These are phyloP conservation scores for Wickerhamiella bombiphila DNA, from an alignment of 805 yeast genomes.

Conservation along the genomic window DNA sequence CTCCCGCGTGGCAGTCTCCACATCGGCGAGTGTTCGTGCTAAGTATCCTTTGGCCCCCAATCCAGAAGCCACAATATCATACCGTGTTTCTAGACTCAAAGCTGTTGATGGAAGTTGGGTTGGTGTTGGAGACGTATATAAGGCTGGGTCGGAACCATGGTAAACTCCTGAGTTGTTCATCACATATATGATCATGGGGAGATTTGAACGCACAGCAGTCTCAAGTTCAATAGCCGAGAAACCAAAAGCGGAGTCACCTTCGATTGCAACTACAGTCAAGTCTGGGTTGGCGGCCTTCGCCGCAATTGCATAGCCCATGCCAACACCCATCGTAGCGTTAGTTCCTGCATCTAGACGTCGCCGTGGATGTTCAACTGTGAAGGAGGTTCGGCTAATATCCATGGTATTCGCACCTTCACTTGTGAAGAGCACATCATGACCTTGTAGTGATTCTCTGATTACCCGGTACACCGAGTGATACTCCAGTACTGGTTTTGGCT, in stretches of 20 bases:
- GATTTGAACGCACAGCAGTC: conserved; percentile 40
- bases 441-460: conserved; percentile 29
- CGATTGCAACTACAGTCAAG: conserved; percentile 39
- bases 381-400: conserved; percentile 54
- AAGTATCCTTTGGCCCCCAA: conserved; percentile 43
- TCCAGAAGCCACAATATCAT: conserved; percentile 40
- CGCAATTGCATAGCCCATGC: conserved; percentile 55
- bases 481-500: conserved; percentile 22
- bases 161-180: conserved; percentile 65
- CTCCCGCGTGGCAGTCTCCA: conserved; percentile 22
- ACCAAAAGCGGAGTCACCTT: conserved; percentile 70
- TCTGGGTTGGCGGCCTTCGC: conserved; percentile 35
- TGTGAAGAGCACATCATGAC: conserved; percentile 28
- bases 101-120: conserved; percentile 41
- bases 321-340: conserved; percentile 67
- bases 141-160: conserved; percentile 37
- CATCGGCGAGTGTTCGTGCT: conserved; percentile 30
- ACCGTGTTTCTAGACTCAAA: conserved; percentile 38
- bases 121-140: conserved; percentile 19
- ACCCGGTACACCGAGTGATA: conserved; percentile 42
- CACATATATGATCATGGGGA: conserved; percentile 45
- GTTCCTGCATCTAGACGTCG: conserved; percentile 58
- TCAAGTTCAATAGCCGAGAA: conserved; percentile 62
- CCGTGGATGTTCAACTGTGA: conserved; percentile 38
- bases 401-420: conserved; percentile 69